These are phyloP conservation scores for Trichoderma hamatum DNA, from an alignment of 2,329 filamentous ascomycete genomes.

Conservation along the genomic window DNA sequence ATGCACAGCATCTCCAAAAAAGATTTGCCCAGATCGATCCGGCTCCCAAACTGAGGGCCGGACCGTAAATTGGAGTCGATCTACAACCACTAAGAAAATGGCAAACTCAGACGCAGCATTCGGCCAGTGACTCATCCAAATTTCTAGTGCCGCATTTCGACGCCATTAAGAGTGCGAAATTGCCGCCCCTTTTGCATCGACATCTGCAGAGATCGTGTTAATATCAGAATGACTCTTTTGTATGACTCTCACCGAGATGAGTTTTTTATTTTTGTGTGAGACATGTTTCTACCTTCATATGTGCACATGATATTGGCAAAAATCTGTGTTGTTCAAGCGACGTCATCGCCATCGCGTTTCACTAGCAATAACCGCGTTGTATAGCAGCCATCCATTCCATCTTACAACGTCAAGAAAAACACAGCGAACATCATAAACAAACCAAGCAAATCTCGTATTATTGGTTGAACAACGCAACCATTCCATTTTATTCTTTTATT, in stretches of 20 bases:
- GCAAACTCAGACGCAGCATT: neutral
- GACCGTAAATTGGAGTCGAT: neutral
- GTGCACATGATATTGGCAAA: neutral
- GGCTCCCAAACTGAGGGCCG: neutral
- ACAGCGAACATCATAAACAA: neutral
- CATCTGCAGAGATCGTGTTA: neutral
- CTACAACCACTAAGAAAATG: neutral
- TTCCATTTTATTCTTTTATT: neutral
- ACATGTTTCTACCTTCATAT: neutral
- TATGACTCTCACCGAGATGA: constrained; percentile 1
- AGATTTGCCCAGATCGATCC: neutral
- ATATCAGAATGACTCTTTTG: constrained; percentile 7
- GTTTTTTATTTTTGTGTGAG: neutral
- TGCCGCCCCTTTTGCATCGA: neutral
- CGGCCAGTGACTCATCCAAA: constrained; percentile 24
- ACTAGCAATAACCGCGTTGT: neutral
- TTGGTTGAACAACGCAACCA: too few species aligned
- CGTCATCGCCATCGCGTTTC: neutral
- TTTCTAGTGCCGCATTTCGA: constrained; percentile 1
- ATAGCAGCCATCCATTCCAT: neutral
- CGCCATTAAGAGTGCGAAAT: neutral
- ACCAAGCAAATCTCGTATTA: neutral
- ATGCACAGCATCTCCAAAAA: neutral
- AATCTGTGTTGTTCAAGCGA: neutral
- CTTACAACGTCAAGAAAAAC: neutral